Percentiles rank a stretch among this genome's conserved stretches.
These are phyloP conservation scores for Santalum album DNA, from an alignment of 164 flowering plant genomes.

Conservation along the genomic window DNA sequence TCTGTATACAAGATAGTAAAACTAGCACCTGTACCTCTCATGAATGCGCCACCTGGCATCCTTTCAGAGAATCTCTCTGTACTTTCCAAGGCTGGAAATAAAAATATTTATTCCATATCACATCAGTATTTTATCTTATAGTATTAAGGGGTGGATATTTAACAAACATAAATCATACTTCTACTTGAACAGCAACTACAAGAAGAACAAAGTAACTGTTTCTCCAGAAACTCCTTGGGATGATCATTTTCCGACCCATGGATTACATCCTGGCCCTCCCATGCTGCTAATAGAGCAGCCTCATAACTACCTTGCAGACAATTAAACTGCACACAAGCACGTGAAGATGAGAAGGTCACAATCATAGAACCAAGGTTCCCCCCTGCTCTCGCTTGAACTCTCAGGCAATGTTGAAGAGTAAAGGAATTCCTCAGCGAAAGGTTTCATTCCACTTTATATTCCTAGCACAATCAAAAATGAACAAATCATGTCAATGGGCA, in stretches of 20 bases:
- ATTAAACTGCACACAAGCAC: slow-evolving; percentile 35
- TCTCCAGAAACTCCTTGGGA: slow-evolving; percentile 67
- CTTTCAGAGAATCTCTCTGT: too few species aligned
- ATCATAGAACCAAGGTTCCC: not conserved
- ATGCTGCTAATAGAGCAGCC: slow-evolving; percentile 53
- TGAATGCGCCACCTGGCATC: too few species aligned
- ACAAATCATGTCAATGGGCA: too few species aligned
- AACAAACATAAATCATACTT: not conserved
- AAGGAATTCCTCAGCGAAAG: too few species aligned
- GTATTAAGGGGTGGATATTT: not conserved
- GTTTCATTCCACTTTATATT: too few species aligned
- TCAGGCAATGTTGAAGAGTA: not conserved
- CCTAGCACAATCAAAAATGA: too few species aligned
- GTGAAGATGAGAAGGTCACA: not conserved
- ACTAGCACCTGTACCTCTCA: too few species aligned
- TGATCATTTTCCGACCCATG: slow-evolving; percentile 87
- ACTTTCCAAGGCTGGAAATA: too few species aligned
- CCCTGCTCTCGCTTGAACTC: too few species aligned
- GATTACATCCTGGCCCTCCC: slow-evolving; percentile 85
- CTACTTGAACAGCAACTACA: not conserved
- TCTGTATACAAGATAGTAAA: too few species aligned
- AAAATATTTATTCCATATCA: too few species aligned
- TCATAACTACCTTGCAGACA: slow-evolving; percentile 86
- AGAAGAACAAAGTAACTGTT: slow-evolving; percentile 47
- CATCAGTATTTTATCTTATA: too few species aligned